phyloP scores from a whole-genome alignment of 2,329 filamentous ascomycete genomes.

The Colletotrichum limetticola region DNA sequence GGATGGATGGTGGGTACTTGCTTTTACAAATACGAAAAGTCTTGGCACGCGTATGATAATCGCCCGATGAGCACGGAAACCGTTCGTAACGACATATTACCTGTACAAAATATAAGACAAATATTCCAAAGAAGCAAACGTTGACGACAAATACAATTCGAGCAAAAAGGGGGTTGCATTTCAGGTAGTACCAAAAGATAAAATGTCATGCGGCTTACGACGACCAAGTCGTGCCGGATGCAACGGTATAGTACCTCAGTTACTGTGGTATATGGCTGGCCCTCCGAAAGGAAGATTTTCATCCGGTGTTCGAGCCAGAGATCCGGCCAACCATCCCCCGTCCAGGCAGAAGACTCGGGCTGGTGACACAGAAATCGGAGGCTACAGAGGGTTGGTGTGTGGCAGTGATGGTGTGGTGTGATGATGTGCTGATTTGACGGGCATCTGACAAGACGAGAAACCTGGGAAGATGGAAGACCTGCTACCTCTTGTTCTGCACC shows the following conservation, averaged over 20 bases:
- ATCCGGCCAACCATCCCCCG: not conserved
- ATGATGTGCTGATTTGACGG: not conserved
- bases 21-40: conserved; percentile 22
- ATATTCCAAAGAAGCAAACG: not conserved
- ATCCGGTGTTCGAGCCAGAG: conserved; percentile 16
- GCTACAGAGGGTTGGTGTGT: not conserved
- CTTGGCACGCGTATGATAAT: conserved; percentile 23
- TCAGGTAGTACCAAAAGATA: not conserved
- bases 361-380: not conserved
- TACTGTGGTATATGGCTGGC: not conserved
- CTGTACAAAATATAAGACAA: not conserved
- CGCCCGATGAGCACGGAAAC: not conserved
- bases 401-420: not conserved
- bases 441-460: not conserved
- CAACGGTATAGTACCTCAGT: not conserved
- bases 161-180: not conserved
- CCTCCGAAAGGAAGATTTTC: not conserved
- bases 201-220: not conserved
- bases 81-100: not conserved
- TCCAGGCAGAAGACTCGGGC: not conserved
- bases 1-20: not conserved
- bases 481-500: too few relatives aligned
- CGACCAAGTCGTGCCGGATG: not conserved
- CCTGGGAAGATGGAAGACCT: not conserved
- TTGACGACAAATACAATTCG: not conserved